Base-by-base conservation (phyloP, 495 filamentous ascomycete species). In the Hypoxylon intermedium region DNA sequence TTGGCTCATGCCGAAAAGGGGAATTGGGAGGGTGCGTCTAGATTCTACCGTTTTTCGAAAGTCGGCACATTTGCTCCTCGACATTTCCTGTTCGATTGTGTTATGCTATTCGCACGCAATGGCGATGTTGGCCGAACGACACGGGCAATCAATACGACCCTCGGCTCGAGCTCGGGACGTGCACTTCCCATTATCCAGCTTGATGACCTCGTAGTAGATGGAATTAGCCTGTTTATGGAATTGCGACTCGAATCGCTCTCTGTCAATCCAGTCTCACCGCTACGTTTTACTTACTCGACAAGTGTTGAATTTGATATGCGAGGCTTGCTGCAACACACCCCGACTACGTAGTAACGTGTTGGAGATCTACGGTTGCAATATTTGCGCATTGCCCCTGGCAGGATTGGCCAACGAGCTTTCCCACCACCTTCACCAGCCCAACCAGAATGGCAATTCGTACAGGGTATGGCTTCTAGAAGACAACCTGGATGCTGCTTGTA, bases 201-300 rank as follows among this genome's bases (percentile, higher is more conserved):
- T 49, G 24, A 26, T 55, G 45, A 30, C 42, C 33, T 57, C 51
- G 41, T 52, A 60, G 50, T 30, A 56, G 56, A 65, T 65, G 40
- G 62, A 65, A 65, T 65, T 65, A 65, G 62, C 46, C 62, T 65
- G 62, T 65, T 56, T 65, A 54, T 53, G 41, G 31, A 48, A 55
- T 44, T 52, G 38, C 31, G 45, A 59, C 54, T 46, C 26, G 37
- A 59, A 59, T 56, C 38, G 33, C 37, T 42, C 48, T 23, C 34
- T 46, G 20, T 55, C 56, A 54, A 53, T 52, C 40, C 55, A 38
- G 15, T 59, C 23, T 54, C 55, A 55, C 61, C 61, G 61, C 61
- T 37, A 44, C 53, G 41, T 24, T 24, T 20, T 49, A 6, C 15
- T 6, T 21, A 45, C 15, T 26, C 20, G 18, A 56, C 46, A 41